These are phyloP conservation scores for Lepiota subincarnata DNA, from an alignment of 768 basidiomycete genomes.

Conservation along the genomic window DNA sequence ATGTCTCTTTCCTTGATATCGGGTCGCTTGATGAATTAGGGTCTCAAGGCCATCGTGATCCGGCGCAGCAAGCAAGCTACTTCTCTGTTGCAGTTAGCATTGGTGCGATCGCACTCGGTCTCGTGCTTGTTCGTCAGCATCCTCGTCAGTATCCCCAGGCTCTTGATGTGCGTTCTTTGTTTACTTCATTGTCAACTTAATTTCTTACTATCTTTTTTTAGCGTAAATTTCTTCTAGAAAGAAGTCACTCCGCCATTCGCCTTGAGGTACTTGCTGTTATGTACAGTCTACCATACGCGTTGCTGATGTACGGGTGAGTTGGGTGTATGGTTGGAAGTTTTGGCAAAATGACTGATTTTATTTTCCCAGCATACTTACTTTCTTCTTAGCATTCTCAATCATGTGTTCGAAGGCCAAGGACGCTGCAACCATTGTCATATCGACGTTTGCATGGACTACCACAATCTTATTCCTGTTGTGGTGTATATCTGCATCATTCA, in stretches of 20 bases:
- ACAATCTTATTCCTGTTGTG: not conserved
- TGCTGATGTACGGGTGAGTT: conserved; percentile 13
- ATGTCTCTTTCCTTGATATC: conserved; percentile 15
- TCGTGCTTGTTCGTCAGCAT: conserved; percentile 11
- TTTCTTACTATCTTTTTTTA: not conserved
- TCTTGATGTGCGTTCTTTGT: not conserved
- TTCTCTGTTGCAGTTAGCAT: conserved; percentile 14
- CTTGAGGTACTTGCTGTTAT: conserved; percentile 14
- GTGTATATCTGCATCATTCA: not conserved
- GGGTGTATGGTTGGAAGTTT: not conserved
- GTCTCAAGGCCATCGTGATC: not conserved
- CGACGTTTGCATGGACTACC: not conserved
- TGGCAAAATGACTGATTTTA: not conserved
- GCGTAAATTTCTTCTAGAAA: conserved; percentile 1
- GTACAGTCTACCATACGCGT: conserved; percentile 12
- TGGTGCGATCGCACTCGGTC: conserved; percentile 13
- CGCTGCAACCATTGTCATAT: not conserved
- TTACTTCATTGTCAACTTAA: not conserved
- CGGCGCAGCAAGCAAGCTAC: conserved; percentile 13
- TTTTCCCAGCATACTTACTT: not conserved
- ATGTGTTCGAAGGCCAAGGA: not conserved
- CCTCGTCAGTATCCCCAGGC: conserved; percentile 2
- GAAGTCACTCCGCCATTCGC: conserved; percentile 7
- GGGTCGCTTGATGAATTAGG: conserved; percentile 11
- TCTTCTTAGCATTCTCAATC: conserved; percentile 3